Evolutionary conservation across 352 stramenopile genomes (phyloP).

Genomic region (Pythium brachiatum): DNA sequence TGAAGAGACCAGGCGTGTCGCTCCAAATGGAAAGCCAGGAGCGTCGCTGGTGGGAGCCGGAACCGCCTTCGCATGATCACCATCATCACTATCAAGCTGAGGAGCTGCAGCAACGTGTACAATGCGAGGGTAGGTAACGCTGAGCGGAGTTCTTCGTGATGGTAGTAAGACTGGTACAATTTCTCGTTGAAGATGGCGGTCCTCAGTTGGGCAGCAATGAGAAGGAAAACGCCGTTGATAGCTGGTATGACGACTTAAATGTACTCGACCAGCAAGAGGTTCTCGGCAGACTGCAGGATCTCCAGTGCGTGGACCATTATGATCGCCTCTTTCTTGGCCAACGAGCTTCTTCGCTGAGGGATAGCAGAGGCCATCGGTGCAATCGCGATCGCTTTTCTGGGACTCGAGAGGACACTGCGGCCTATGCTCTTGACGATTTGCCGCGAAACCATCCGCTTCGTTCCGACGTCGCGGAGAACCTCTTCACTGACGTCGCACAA

Average conservation of each 20-base stretch:
- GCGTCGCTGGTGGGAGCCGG: neutral
- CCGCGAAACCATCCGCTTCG: neutral
- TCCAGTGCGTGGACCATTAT: neutral
- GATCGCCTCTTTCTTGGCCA: neutral
- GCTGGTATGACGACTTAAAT: constrained; percentile 13
- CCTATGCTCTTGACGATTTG: neutral
- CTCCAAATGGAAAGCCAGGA: constrained; percentile 16
- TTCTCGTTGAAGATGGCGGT: constrained; percentile 13
- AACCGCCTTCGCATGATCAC: constrained; percentile 16
- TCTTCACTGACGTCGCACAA: neutral
- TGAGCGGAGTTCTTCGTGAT: neutral
- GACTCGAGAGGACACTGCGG: neutral
- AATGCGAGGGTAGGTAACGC: neutral
- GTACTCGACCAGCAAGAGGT: constrained; percentile 19
- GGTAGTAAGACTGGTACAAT: constrained; percentile 1
- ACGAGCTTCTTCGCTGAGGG: neutral
- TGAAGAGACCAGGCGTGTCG: constrained; percentile 11
- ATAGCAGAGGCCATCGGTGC: neutral
- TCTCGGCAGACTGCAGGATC: constrained; percentile 10
- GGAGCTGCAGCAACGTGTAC: constrained; percentile 11
- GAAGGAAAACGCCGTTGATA: constrained; percentile 4
- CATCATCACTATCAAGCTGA: constrained; percentile 15
- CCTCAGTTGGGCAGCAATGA: constrained; percentile 6
- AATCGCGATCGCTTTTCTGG: neutral
- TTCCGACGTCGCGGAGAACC: neutral